Percentiles rank a stretch among this genome's conserved stretches.
Evolutionary conservation across 2,329 filamentous ascomycete species (phyloP).

Genomic region (Dactylonectria macrodidyma): DNA sequence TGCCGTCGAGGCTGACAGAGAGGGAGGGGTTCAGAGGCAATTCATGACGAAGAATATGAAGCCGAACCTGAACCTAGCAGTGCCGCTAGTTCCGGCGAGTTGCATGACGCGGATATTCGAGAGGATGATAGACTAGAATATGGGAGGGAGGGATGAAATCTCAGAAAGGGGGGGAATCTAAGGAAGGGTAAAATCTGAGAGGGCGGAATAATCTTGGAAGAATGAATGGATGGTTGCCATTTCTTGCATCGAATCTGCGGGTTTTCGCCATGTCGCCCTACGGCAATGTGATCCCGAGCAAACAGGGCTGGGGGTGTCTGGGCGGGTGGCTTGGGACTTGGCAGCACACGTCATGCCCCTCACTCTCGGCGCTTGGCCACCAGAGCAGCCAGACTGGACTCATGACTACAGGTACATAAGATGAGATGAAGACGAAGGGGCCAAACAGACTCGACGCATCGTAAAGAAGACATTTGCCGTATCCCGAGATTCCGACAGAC

Average conservation of each 20-base stretch:
- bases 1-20: constrained; percentile 4
- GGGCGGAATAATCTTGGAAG: too few species aligned
- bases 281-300: constrained; percentile 41
- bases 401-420: constrained; percentile 14
- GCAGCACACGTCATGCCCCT: constrained; percentile 51
- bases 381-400: constrained; percentile 24
- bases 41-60: background rate
- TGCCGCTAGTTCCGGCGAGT: background rate
- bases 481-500: background rate
- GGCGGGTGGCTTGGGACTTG: constrained; percentile 51
- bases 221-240: background rate
- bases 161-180: background rate
- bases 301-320: constrained; percentile 47
- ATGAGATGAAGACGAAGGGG: constrained; percentile 16
- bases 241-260: constrained; percentile 15
- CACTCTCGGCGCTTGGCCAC: constrained; percentile 42
- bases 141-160: background rate
- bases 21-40: constrained; percentile 1
- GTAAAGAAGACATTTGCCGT: constrained; percentile 4
- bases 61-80: background rate
- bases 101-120: constrained; percentile 8
- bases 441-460: background rate
- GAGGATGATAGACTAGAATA: background rate
- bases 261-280: constrained; percentile 19
- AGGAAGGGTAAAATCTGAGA: background rate